Evolutionary conservation across 768 basidiomycete species (phyloP).

Genomic region (Gautieria morchelliformis): DNA sequence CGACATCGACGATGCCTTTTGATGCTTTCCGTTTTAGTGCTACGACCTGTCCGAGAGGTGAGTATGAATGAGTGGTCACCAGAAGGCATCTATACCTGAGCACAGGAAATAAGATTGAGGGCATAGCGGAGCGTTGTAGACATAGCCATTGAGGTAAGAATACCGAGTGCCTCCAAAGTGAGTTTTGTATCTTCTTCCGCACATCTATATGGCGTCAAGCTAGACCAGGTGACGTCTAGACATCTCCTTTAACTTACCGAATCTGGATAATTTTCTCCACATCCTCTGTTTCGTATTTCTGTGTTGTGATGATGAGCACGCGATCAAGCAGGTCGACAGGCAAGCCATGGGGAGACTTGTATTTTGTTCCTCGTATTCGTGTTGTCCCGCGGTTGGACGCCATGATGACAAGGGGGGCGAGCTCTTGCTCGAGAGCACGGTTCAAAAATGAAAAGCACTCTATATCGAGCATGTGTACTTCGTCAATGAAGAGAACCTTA

Average conservation of each 20-base stretch:
- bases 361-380: conserved; percentile 89
- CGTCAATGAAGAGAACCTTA: conserved; percentile 96
- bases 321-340: conserved; percentile 92
- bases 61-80: neutral
- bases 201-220: conserved; percentile 38
- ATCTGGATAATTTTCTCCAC: conserved; percentile 90
- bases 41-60: neutral
- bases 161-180: conserved; percentile 56
- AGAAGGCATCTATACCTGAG: conserved; percentile 40
- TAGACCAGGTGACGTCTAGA: neutral
- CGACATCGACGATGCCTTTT: conserved; percentile 53
- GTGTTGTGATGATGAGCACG: conserved; percentile 91
- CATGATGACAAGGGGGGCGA: conserved; percentile 96
- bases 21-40: conserved; percentile 7
- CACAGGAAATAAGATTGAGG: conserved; percentile 90
- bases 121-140: conserved; percentile 91
- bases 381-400: conserved; percentile 95
- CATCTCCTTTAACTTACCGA: conserved; percentile 38
- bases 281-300: conserved; percentile 74
- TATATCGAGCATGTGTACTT: conserved; percentile 99
- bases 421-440: conserved; percentile 86
- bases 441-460: conserved; percentile 99
- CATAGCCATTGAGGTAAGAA: conserved; percentile 82
- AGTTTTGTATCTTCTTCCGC: conserved; percentile 94
- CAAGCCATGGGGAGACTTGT: conserved; percentile 89